Evolutionary conservation across 306 rosid species (phyloP), one percentile per base, ranked within the genome.

Genomic region (Erythrophleum fordii): DNA sequence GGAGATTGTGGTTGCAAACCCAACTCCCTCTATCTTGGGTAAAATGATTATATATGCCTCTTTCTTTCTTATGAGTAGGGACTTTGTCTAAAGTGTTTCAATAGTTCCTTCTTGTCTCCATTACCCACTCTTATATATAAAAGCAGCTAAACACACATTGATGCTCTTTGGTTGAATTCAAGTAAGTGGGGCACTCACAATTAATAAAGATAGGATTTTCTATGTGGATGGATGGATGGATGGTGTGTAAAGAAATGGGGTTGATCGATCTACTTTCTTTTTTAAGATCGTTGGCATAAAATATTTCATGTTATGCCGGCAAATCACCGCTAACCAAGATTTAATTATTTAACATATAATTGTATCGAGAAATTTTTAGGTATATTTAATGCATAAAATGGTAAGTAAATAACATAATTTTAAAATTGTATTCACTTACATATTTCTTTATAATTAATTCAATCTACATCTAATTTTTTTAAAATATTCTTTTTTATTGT

Each of bases 1-100:
- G 91, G 74, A 82, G 84, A 90, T 81, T 90, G 87, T 88, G 90
- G 91, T 75, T 84, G 84, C 85, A 85, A 86, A 68, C 90, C 89
- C 81, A 86, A 83, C 84, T 81, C 86, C 29, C 88, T 12, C 81
- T 77, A 69, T 73, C 51, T 89, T 83, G 83, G 86, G 81, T 85
- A 80, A 83, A 79, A 86, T 83, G 13, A 86, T 80, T 86, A 73
- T n/a, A n/a, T n/a, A n/a, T 87, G 87, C 83, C 74, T 11, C 64
- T 56, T 23, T 0, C 14, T 28, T 31, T 7, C 26, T 75, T n/a
- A 37, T 62, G 41, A 79, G 87, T 87, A 88, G 81, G 69, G 34
- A 77, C 88, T 87, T 79, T 80, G 51, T 76, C 81, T 65, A 72
- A 77, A 69, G 83, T 67, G 52, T 52, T 59, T 58, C 13, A 72